Base-by-base conservation (phyloP, 2,329 filamentous ascomycete species). In the Xylariales sp. region DNA sequence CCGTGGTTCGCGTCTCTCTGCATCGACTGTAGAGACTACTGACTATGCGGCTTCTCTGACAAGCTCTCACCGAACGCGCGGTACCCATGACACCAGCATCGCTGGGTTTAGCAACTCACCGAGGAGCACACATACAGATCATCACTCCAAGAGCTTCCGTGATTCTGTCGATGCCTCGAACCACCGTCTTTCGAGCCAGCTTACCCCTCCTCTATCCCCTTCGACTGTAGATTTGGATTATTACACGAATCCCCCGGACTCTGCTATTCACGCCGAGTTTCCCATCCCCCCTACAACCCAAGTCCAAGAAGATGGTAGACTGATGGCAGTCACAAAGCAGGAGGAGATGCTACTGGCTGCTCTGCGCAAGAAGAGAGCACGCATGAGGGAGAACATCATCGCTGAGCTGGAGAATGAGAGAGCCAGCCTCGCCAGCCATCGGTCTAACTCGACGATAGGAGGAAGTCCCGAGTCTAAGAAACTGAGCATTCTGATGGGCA, bases 261-360 rank as follows among this genome's bases (percentile, higher is more conserved):
- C 65, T 42, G 57, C 69, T 13, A 63, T 65, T 24, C 65, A 63
- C 3, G 45, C 51, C 8, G 52, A 57, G 13, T n/a, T 25, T n/a
- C n/a, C n/a, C n/a, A n/a, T n/a, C n/a, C n/a, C n/a, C n/a, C n/a
- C n/a, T n/a, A n/a, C n/a, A n/a, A n/a, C n/a, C n/a, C n/a, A n/a
- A n/a, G n/a, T n/a, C n/a, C n/a, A n/a, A 17, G 49, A 53, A 31
- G 61, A 60, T 29, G 61, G 59, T 12, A 67, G 74, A 2, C 61
- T 78, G 38, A 78, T 79, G 69, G 71, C 74, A 1, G 73, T 80
- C 14, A 78, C 74, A 0, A 66, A 63, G 4, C 74, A 78, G 43
- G 76, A 80, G 43, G 72, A 79, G 54, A 70, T 77, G 65, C 61
- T 80, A 1, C 60, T 80, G 4, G 69, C 75, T 3, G 76, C 76